Evolutionary conservation across 2,329 filamentous ascomycete species (phyloP), one percentile per base, ranked within the genome.

Genomic region (Thielaviopsis musarum): DNA sequence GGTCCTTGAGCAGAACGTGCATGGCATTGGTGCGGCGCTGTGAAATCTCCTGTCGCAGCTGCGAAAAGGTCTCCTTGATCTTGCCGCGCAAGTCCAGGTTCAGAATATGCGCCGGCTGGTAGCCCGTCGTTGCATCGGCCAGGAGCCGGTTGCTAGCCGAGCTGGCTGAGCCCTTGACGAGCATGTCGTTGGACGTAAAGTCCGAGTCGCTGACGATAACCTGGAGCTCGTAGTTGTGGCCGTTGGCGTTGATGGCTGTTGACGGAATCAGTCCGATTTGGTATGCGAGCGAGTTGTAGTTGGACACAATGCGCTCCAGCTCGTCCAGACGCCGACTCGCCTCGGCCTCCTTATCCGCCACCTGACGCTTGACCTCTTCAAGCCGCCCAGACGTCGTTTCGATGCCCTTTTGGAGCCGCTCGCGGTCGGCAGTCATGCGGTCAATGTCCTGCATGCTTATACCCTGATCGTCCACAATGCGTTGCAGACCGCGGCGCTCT

Each of bases 401-500:
- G 52, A 95, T 85, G 51, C 85, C 87, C 66, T 86, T 91, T 64
- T 95, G 88, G n/a, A 98, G 79, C 54, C 93, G 84, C 67, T 98
- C 93, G 58, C 91, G 84, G 70, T 98, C 93, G 41, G 88, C 85
- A 65, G 90, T 95, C 91, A 98, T 96, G 70, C 93, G 89, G 77
- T 98, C 93, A 68, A 98, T 97, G 78, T 98, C 93, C 73, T 93
- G 87, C 73, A 96, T 94, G 67, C 90, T 94, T 69, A 98, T 91
- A 2, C 93, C 93, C 68, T 95, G 89, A 65, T 86, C 84, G 70
- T 97, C 93, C 28, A 98, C 90, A 30, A 87, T 84, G 61, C 85
- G 83, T 69, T 97, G 91, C 10, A 98, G 77, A 30, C 79, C 78
- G 51, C 82, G 75, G 63, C 89, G 83, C 70, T 98, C 93, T 17